These are phyloP conservation scores for Exophiala aquamarina DNA, from an alignment of 2,329 filamentous ascomycete species.

Conservation along the genomic window DNA sequence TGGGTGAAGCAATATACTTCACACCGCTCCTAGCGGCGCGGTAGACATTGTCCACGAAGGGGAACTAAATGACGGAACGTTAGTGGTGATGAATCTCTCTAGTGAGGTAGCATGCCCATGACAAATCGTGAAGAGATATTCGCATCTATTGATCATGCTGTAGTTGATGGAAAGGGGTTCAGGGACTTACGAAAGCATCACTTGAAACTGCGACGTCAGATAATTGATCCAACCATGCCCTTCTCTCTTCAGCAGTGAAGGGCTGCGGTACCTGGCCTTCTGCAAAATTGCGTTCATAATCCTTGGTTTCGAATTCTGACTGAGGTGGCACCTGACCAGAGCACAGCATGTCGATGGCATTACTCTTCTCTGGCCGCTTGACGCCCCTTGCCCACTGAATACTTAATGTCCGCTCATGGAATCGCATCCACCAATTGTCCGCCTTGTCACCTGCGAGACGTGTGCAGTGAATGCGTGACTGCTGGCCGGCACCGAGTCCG, in stretches of 20 bases:
- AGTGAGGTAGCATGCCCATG: too few relatives aligned
- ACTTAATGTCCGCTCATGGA: slow-evolving; percentile 82
- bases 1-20: slow-evolving; percentile 94
- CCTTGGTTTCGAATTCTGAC: slow-evolving; percentile 76
- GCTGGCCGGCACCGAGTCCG: slow-evolving; percentile 92
- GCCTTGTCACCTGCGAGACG: slow-evolving; percentile 96
- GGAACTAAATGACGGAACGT: slow-evolving; percentile 83
- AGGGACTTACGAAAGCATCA: slow-evolving; percentile 81
- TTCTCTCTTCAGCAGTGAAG: slow-evolving; percentile 81
- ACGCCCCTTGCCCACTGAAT: slow-evolving; percentile 98
- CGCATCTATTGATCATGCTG: slow-evolving; percentile 15
- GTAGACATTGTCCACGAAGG: slow-evolving; percentile 98
- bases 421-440: slow-evolving; percentile 99
- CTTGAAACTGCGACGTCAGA: slow-evolving; percentile 76
- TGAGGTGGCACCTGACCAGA: slow-evolving; percentile 79
- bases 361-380: slow-evolving; percentile 96
- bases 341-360: slow-evolving; percentile 93
- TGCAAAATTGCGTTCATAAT: slow-evolving; percentile 87
- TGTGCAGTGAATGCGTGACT: slow-evolving; percentile 98
- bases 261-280: slow-evolving; percentile 67
- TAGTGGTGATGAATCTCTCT: too few relatives aligned
- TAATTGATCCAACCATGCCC: slow-evolving; percentile 81
- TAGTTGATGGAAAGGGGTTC: neutral
- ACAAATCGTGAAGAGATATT: too few relatives aligned
- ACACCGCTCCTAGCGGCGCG: slow-evolving; percentile 82